Conservation (phyloP, 208 protist genomes). For the Crithidia brevicula region DNA sequence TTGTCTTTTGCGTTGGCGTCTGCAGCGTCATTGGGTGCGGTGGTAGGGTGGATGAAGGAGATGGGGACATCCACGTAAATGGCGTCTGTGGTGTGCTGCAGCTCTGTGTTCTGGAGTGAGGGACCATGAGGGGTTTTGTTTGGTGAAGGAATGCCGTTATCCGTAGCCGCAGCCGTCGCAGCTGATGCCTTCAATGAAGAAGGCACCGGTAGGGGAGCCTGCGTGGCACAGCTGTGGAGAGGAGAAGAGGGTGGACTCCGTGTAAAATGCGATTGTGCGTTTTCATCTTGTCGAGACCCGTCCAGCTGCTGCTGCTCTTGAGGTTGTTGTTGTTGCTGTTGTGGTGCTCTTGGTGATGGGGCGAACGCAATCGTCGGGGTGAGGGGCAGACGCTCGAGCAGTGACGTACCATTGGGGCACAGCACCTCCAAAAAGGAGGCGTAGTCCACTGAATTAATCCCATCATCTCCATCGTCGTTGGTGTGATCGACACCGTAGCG, state of each 20-base stretch:
- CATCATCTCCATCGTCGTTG: neutral
- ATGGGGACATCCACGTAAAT: conserved; percentile 3
- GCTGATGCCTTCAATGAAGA: too few species aligned
- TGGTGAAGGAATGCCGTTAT: too few species aligned
- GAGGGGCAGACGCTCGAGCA: conserved; percentile 20
- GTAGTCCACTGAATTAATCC: neutral
- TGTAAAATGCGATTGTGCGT: too few species aligned
- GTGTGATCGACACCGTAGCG: neutral
- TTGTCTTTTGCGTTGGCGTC: too few species aligned
- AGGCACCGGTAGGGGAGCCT: too few species aligned
- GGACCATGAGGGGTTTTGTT: too few species aligned
- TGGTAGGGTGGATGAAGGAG: neutral
- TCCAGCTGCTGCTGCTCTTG: neutral
- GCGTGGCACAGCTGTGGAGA: too few species aligned
- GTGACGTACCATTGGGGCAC: conserved; percentile 15
- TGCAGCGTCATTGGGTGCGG: neutral
- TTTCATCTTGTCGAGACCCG: neutral
- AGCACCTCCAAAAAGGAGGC: conserved; percentile 24
- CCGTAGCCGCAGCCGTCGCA: too few species aligned
- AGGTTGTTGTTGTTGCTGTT: neutral
- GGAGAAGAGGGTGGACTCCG: too few species aligned
- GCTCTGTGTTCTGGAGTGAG: too few species aligned
- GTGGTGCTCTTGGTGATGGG: too few species aligned
- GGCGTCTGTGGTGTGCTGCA: neutral
- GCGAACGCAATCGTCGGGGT: neutral